Evolutionary conservation across 225 moss, liverwort and hornwort species (phyloP), one percentile per base, ranked within the genome.

Genomic region (Ulota crispa): DNA sequence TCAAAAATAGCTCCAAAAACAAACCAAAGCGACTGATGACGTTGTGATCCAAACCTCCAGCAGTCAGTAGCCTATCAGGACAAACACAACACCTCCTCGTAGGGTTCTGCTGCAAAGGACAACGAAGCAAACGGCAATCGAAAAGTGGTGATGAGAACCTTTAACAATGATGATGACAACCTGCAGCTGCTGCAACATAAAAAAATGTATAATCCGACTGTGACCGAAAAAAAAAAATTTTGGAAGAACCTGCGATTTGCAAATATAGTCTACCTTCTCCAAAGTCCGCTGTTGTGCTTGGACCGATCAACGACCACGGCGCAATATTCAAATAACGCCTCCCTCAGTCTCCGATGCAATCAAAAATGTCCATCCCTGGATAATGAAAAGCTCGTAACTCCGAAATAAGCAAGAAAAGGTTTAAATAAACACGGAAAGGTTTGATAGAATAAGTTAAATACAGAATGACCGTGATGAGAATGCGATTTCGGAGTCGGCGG

Each of bases 131-230:
- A 60, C 27, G 8, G 20, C 19, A 31, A 16, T 30, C 50, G 31
- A 18, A 26, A 42, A 21, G 63, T 19, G 30, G 64, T 55, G 31
- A 64, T 30, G 37, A 50, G 11, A n/a, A n/a, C 12, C 41, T 21
- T 75, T 54, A 34, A 34, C 34, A 8, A 18, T 5, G 36, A 66
- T 39, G 79, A 76, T 80, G 80, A 80, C n/a, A 80, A 83, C 86
- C 75, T 86, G 52, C 83, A 82, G 82, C 79, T 14, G 4, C 45
- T 14, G 4, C 45, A 45, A 28, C n/a, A 57, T 36, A 8, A 12
- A 28, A 31, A 68, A 9, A 24, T 26, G 45, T 16, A 57, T 1
- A 74, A 57, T n/a, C 64, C 37, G 15, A 64, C 11, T 57, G 18
- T 43, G 45, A 43, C 74, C 34, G 18, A 24, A 36, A 57, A 13